Evolutionary conservation across 164 flowering plant genomes (phyloP).

Genomic region (Tetracentron sinense): DNA sequence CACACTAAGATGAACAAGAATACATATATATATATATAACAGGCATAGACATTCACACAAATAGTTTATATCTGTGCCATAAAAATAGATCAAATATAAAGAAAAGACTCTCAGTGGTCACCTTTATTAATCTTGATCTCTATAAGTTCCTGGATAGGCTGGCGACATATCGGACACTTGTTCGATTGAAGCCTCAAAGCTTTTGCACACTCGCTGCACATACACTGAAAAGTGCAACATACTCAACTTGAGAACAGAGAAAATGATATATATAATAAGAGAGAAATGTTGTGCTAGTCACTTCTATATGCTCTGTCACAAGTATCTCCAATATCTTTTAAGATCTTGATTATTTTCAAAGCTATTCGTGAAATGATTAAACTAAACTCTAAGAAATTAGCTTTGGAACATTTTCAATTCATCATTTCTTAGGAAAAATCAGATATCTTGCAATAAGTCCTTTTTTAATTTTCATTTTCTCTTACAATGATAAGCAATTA

Average conservation of each 20-base stretch:
- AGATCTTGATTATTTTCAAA: too few relatives aligned
- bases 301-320: neutral
- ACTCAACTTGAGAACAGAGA: constrained; percentile 7
- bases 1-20: neutral
- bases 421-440: too few relatives aligned
- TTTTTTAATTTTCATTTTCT: too few relatives aligned
- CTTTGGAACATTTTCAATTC: too few relatives aligned
- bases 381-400: too few relatives aligned
- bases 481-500: too few relatives aligned
- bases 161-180: constrained; percentile 85
- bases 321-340: too few relatives aligned
- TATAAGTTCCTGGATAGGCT: constrained; percentile 65
- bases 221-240: constrained; percentile 55
- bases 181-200: constrained; percentile 62
- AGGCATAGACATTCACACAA: neutral
- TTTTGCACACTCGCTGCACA: constrained; percentile 86
- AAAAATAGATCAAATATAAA: constrained; percentile 6
- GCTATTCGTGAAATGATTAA: too few relatives aligned
- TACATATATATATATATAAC: neutral
- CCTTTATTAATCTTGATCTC: constrained; percentile 57
- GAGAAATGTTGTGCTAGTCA: neutral
- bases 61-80: neutral
- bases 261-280: neutral
- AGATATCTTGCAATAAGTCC: too few relatives aligned
- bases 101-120: constrained; percentile 30